Percentiles rank a stretch among this genome's conserved stretches.
Conservation (phyloP, 2,329 filamentous ascomycete species). For the Trichoderma semiorbis region DNA sequence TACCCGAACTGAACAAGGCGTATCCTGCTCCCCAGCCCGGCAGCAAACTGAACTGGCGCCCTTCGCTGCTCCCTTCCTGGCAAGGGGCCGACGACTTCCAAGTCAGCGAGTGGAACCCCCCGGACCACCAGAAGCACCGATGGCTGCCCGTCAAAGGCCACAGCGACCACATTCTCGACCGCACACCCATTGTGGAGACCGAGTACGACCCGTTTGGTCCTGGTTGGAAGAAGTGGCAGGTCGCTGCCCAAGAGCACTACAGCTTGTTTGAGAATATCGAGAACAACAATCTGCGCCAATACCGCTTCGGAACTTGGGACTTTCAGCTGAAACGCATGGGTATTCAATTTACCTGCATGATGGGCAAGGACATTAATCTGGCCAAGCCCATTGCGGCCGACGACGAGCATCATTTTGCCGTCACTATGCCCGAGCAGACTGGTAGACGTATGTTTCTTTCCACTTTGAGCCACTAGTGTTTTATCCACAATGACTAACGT, state of each 20-base stretch:
- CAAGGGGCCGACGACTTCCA: constrained; percentile 29
- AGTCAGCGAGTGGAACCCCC: constrained; percentile 31
- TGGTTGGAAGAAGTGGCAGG: constrained; percentile 47
- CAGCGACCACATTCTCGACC: constrained; percentile 37
- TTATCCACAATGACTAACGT: constrained; percentile 19
- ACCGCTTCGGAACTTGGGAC: constrained; percentile 48
- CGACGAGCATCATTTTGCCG: constrained; percentile 45
- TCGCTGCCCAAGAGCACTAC: constrained; percentile 47
- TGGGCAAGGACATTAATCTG: constrained; percentile 48
- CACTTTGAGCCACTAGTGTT: not conserved
- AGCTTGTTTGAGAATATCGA: constrained; percentile 51
- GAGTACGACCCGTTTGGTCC: constrained; percentile 46
- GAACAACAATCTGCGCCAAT: constrained; percentile 40
- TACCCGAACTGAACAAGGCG: constrained; percentile 42
- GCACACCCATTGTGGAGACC: constrained; percentile 46
- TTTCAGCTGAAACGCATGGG: constrained; percentile 50
- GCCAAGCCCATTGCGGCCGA: constrained; percentile 44
- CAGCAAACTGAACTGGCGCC: constrained; percentile 35
- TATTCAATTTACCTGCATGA: constrained; percentile 52
- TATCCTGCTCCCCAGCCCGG: constrained; percentile 27
- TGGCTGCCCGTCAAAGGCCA: constrained; percentile 44
- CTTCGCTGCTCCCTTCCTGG: constrained; percentile 38
- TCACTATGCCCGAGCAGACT: constrained; percentile 37
- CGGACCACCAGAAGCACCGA: constrained; percentile 43
- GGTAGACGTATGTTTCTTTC: constrained; percentile 31